phyloP scores from a whole-genome alignment of 2,329 filamentous ascomycete genomes.

The Purpureocillium lavendulum region DNA sequence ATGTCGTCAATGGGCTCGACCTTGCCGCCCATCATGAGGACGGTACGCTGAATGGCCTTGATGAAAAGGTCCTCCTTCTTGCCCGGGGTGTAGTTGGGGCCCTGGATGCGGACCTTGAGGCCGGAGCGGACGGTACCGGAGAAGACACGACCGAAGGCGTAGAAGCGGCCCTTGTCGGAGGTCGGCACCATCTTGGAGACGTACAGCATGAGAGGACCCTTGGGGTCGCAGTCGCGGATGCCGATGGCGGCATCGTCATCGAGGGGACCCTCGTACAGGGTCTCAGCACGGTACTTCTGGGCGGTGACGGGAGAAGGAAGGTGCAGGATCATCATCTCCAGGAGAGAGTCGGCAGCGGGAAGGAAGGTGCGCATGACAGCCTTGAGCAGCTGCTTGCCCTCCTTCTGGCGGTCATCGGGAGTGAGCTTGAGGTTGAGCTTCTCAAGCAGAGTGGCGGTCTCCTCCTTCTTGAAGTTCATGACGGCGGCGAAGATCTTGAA shows the following conservation, averaged over 20 bases:
- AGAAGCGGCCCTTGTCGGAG: constrained; percentile 99
- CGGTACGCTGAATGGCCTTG: constrained; percentile 99
- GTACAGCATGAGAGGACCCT: constrained; percentile 99
- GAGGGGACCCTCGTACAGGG: constrained; percentile 92
- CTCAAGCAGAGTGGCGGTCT: constrained; percentile 71
- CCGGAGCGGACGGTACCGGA: constrained; percentile 95
- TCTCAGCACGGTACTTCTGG: constrained; percentile 97
- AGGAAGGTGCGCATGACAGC: constrained; percentile 98
- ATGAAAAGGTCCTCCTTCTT: constrained; percentile 99
- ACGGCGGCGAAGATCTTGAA: constrained; percentile 96
- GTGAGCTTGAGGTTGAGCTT: constrained; percentile 95
- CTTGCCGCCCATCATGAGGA: constrained; percentile 99
- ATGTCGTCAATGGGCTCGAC: constrained; percentile 98
- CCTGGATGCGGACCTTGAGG: constrained; percentile 99
- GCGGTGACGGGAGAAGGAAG: constrained; percentile 92
- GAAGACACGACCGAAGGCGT: constrained; percentile 99
- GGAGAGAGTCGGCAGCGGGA: constrained; percentile 90
- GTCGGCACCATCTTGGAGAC: constrained; percentile 99
- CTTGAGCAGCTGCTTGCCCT: constrained; percentile 98
- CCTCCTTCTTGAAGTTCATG: constrained; percentile 99
- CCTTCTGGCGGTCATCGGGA: constrained; percentile 79
- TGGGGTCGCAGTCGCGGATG: constrained; percentile 98
- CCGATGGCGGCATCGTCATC: constrained; percentile 90
- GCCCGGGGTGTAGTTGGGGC: constrained; percentile 95
- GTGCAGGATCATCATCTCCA: constrained; percentile 99